phyloP scores from a whole-genome alignment of 2,329 filamentous ascomycete species.

The Leptographium lundbergii region DNA sequence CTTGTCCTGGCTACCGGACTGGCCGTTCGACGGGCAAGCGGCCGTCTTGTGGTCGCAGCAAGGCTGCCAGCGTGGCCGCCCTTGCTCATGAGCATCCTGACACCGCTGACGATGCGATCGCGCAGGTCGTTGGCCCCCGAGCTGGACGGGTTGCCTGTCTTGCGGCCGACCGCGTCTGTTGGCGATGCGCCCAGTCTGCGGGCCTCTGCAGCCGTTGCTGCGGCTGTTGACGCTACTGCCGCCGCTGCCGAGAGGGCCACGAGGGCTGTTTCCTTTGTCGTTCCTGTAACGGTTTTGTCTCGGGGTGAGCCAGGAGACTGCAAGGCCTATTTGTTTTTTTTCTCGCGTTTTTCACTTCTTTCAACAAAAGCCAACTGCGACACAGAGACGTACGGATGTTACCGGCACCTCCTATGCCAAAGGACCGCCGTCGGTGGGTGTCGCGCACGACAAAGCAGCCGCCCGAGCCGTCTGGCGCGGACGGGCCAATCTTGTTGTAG shows the following conservation, averaged over 20 bases:
- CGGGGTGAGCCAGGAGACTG: too few relatives aligned
- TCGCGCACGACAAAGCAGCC: neutral
- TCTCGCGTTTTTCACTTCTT: too few relatives aligned
- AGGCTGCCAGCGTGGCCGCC: neutral
- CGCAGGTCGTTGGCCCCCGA: constrained; percentile 4
- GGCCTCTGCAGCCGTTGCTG: neutral
- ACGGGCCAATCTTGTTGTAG: constrained; percentile 1
- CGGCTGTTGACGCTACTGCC: neutral
- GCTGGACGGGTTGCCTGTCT: neutral
- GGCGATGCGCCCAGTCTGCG: neutral
- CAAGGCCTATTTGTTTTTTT: too few relatives aligned
- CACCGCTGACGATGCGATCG: constrained; percentile 4
- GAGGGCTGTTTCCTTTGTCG: constrained; percentile 1
- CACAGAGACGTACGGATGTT: constrained; percentile 5
- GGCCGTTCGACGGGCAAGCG: neutral
- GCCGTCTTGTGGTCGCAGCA: neutral
- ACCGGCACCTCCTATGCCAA: constrained; percentile 10
- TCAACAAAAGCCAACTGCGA: neutral
- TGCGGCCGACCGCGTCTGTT: neutral
- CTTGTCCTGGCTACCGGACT: too few relatives aligned
- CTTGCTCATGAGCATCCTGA: constrained; percentile 1
- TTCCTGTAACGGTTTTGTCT: neutral
- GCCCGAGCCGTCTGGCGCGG: too few relatives aligned
- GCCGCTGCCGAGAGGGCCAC: neutral
- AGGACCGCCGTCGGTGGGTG: constrained; percentile 5